Conservation (phyloP, 2,329 filamentous ascomycete species). For the Coniosporium tulheliwenetii region DNA sequence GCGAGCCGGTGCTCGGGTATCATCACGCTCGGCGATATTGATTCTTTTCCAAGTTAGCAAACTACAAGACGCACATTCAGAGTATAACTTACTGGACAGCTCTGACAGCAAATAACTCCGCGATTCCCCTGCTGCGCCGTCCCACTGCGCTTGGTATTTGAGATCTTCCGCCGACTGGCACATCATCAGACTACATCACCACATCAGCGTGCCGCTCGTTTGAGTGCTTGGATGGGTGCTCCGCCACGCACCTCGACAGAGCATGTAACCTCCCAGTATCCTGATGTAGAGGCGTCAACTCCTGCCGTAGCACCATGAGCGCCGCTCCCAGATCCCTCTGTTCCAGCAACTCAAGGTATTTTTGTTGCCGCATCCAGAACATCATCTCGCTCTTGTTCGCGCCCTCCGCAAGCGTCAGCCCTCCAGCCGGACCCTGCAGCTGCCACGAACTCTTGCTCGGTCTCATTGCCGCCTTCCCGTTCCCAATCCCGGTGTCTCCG, state of each 20-base stretch:
- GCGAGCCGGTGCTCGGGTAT: constrained; percentile 83
- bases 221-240: too few relatives aligned
- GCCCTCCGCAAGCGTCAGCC: constrained; percentile 58
- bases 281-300: constrained; percentile 73
- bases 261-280: constrained; percentile 65
- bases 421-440: constrained; percentile 24
- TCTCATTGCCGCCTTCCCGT: constrained; percentile 9
- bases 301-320: constrained; percentile 67
- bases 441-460: constrained; percentile 9
- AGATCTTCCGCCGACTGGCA: constrained; percentile 65
- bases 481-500: constrained; percentile 7
- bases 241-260: constrained; percentile 48
- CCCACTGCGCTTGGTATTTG: constrained; percentile 65
- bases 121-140: constrained; percentile 62
- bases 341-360: constrained; percentile 84
- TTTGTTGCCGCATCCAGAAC: constrained; percentile 82
- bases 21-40: constrained; percentile 92
- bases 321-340: constrained; percentile 56
- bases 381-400: constrained; percentile 68
- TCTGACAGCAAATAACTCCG: constrained; percentile 62
- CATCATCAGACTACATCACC: constrained; percentile 61
- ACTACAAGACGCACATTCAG: constrained; percentile 1
- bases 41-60: constrained; percentile 37
- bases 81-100: constrained; percentile 53
- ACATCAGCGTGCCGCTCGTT: too few relatives aligned